phyloP scores from a whole-genome alignment of 1,139 yeast species.

The Saccharomyces hybrid region DNA sequence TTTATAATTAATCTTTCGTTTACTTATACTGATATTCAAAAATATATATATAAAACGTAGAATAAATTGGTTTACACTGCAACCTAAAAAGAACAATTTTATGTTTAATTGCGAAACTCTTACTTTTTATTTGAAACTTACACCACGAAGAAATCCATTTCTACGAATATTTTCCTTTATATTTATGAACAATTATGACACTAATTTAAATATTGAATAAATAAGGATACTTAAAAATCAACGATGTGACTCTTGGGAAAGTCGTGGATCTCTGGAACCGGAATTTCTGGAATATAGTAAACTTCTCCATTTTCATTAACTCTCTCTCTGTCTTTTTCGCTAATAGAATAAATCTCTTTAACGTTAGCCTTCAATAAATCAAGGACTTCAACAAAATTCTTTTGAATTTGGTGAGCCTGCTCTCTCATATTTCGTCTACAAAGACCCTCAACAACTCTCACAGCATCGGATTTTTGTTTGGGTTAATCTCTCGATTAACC shows the following conservation, averaged over 20 bases:
- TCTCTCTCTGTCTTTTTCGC: slow-evolving; percentile 81
- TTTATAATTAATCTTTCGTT: slow-evolving; percentile 5
- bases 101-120: slow-evolving; percentile 31
- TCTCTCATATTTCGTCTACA: slow-evolving; percentile 64
- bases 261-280: slow-evolving; percentile 52
- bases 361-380: slow-evolving; percentile 50
- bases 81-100: not conserved
- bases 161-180: not conserved
- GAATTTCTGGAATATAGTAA: slow-evolving; percentile 66
- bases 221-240: slow-evolving; percentile 40
- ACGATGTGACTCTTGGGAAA: slow-evolving; percentile 51
- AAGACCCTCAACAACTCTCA: slow-evolving; percentile 64
- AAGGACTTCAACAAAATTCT: slow-evolving; percentile 53
- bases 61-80: not conserved
- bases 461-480: slow-evolving; percentile 70
- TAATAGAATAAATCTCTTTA: slow-evolving; percentile 68
- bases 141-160: slow-evolving; percentile 63
- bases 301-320: slow-evolving; percentile 82
- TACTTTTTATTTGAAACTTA: slow-evolving; percentile 44
- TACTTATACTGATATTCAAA: not conserved
- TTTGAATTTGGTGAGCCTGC: slow-evolving; percentile 79
- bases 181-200: not conserved
- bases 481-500: slow-evolving; percentile 75
- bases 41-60: not conserved
- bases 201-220: not conserved